Conservation (phyloP, 768 basidiomycete species). For the Macrocybe gigantea region DNA sequence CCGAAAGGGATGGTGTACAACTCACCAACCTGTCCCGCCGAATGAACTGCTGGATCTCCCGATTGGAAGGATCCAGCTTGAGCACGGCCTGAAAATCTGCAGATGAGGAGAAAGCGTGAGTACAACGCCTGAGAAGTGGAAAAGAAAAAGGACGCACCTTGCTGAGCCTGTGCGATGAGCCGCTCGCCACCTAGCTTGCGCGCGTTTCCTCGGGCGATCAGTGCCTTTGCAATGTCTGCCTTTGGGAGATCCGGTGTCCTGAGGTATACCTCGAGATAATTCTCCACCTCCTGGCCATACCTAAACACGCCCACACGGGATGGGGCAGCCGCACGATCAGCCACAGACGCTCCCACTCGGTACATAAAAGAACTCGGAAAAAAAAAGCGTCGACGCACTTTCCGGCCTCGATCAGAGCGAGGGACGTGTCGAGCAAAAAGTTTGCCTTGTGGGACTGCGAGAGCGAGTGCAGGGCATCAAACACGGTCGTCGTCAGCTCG, state of each 20-base stretch:
- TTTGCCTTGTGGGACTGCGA: conserved; percentile 39
- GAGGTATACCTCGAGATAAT: conserved; percentile 61
- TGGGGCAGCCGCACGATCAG: conserved; percentile 1
- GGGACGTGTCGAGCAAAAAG: conserved; percentile 43
- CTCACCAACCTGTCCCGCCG: conserved; percentile 30
- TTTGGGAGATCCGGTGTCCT: conserved; percentile 51
- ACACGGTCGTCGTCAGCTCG: conserved; percentile 47
- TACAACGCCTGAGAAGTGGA: background rate
- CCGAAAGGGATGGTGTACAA: too few species aligned
- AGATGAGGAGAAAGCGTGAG: background rate
- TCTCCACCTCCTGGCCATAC: conserved; percentile 60
- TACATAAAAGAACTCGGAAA: background rate
- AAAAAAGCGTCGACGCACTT: conserved; percentile 27
- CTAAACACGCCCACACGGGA: conserved; percentile 24
- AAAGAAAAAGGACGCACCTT: conserved; percentile 34
- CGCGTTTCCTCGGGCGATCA: conserved; percentile 56
- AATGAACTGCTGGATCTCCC: conserved; percentile 43
- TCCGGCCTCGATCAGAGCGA: conserved; percentile 43
- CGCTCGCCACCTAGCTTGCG: conserved; percentile 49
- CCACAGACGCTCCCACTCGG: background rate
- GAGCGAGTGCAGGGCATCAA: conserved; percentile 41
- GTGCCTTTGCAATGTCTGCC: conserved; percentile 44
- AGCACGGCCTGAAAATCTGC: conserved; percentile 56
- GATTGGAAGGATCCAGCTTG: conserved; percentile 55
- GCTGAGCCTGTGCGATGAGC: conserved; percentile 51